Conservation (phyloP, 176 grass and related monocot genomes). For the Tuctoria greenei region DNA sequence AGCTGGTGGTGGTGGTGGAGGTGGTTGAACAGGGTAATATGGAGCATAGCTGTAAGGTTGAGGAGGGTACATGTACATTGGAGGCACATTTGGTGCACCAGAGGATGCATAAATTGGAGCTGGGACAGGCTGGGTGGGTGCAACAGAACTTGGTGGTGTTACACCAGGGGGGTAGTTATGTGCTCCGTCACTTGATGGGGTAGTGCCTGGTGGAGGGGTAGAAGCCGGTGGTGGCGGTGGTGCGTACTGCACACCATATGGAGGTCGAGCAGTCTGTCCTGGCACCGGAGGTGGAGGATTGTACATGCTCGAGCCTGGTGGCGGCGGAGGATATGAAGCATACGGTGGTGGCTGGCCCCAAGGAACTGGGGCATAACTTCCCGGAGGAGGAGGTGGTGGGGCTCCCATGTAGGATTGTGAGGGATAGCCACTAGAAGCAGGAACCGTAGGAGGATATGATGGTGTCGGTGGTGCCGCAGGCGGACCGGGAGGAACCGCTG, state of each 20-base stretch:
- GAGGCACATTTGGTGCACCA: constrained; percentile 43
- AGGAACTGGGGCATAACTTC: constrained; percentile 76
- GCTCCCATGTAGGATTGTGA: constrained; percentile 73
- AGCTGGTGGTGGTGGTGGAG: constrained; percentile 47
- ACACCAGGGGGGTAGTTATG: constrained; percentile 66
- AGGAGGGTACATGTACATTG: constrained; percentile 50
- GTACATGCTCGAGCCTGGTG: constrained; percentile 70
- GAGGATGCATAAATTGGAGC: constrained; percentile 55
- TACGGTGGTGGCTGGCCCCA: constrained; percentile 80
- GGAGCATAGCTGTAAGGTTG: constrained; percentile 64
- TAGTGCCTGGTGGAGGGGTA: constrained; percentile 64
- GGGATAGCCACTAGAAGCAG: constrained; percentile 56
- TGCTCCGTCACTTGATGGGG: constrained; percentile 43
- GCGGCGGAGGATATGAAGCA: constrained; percentile 62
- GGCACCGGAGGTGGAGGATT: constrained; percentile 46
- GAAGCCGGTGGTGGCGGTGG: constrained; percentile 50
- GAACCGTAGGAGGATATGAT: constrained; percentile 38
- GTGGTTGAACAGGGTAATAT: constrained; percentile 68
- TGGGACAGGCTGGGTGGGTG: constrained; percentile 52
- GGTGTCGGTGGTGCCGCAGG: constrained; percentile 19
- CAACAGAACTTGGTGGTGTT: constrained; percentile 43
- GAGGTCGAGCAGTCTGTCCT: constrained; percentile 50
- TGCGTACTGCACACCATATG: constrained; percentile 58
- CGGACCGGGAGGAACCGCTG: constrained; percentile 38
- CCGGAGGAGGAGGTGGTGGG: constrained; percentile 58